phyloP scores from a whole-genome alignment of 352 stramenopile species.

The Phytophthora pluvialis region DNA sequence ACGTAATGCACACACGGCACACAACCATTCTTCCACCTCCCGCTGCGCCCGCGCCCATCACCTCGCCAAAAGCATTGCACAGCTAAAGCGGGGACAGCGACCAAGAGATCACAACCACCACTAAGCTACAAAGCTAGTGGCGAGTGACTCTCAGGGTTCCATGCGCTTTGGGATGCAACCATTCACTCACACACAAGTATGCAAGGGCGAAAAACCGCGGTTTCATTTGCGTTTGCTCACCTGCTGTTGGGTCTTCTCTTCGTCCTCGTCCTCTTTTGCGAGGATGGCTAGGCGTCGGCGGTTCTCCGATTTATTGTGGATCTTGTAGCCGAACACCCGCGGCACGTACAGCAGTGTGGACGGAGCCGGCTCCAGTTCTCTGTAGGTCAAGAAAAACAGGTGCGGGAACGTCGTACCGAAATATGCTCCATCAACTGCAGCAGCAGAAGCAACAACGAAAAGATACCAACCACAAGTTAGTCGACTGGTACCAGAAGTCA shows the following conservation, averaged over 20 bases:
- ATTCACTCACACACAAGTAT: conserved; percentile 21
- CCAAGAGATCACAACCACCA: conserved; percentile 8
- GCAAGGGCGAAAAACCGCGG: conserved; percentile 36
- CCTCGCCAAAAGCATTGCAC: conserved; percentile 27
- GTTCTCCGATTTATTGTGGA: conserved; percentile 89
- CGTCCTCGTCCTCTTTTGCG: conserved; percentile 82
- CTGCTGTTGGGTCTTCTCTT: conserved; percentile 72
- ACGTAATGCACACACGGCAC: conserved; percentile 42
- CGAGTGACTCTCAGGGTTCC: conserved; percentile 3
- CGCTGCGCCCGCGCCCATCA: conserved; percentile 9
- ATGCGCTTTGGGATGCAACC: conserved; percentile 16
- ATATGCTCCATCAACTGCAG: conserved; percentile 95
- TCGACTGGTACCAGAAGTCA: not conserved
- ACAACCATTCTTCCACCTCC: conserved; percentile 27
- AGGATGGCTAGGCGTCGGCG: conserved; percentile 82
- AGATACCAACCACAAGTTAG: conserved; percentile 15
- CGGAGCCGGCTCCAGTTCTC: conserved; percentile 86
- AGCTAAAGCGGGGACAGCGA: conserved; percentile 21
- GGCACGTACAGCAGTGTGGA: conserved; percentile 90
- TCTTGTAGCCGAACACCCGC: conserved; percentile 93
- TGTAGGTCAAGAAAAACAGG: conserved; percentile 98
- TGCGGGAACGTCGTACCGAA: conserved; percentile 99
- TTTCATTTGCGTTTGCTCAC: conserved; percentile 56
- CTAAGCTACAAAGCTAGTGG: conserved; percentile 14
- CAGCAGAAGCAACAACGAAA: not conserved